These are phyloP conservation scores for Neophaeococcomyces mojaviensis DNA, from an alignment of 2,329 filamentous ascomycete species.

Conservation along the genomic window DNA sequence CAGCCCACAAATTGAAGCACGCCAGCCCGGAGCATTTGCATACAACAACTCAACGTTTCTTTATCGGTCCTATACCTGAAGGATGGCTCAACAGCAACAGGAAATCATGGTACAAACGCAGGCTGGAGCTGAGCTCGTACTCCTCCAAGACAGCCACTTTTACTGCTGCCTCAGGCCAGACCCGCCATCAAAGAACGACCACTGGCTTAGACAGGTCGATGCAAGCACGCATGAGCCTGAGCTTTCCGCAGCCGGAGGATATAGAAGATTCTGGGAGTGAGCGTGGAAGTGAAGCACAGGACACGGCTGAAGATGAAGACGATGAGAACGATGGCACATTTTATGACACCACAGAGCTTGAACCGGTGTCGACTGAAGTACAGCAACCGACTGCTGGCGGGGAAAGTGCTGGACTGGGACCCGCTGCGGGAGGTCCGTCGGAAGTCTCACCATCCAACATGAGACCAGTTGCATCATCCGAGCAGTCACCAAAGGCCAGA, in stretches of 20 bases:
- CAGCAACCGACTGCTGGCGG: conserved; percentile 16
- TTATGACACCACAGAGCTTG: conserved; percentile 15
- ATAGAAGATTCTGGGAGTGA: conserved; percentile 20
- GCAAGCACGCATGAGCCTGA: conserved; percentile 23
- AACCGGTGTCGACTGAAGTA: conserved; percentile 17
- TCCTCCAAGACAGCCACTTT: conserved; percentile 46
- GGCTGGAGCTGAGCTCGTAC: conserved; percentile 38
- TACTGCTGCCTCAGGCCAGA: conserved; percentile 39
- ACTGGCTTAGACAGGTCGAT: conserved; percentile 26
- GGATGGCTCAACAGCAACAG: conserved; percentile 58
- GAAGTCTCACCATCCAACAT: conserved; percentile 9
- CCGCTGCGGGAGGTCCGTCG: not conserved
- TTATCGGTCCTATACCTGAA: conserved; percentile 59
- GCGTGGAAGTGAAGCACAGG: conserved; percentile 9
- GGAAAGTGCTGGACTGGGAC: conserved; percentile 9
- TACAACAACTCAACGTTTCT: conserved; percentile 54
- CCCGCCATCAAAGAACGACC: conserved; percentile 33
- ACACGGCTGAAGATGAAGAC: conserved; percentile 11
- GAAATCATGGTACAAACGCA: conserved; percentile 53
- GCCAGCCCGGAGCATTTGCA: conserved; percentile 55
- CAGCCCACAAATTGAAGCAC: conserved; percentile 51
- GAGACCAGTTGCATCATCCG: not conserved
- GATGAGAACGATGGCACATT: conserved; percentile 7
- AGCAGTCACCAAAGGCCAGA: not conserved
- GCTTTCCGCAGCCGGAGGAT: conserved; percentile 31